phyloP scores from a whole-genome alignment of 1,284 basidiomycete species.

The Puccinia triticina region DNA sequence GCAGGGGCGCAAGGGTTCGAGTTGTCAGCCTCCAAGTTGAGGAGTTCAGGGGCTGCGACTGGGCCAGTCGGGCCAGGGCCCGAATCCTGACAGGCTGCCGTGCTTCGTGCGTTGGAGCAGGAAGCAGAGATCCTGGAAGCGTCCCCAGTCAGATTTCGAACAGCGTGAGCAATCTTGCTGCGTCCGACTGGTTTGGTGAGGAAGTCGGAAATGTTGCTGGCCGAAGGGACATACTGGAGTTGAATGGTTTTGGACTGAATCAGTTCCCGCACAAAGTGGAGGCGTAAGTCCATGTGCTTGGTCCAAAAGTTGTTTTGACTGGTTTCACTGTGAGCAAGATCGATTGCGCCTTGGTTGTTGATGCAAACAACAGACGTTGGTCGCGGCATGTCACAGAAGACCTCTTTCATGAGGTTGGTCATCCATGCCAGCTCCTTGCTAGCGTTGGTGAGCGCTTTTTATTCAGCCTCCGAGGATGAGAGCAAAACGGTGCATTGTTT shows the following conservation, averaged over 20 bases:
- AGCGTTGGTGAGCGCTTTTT: not conserved
- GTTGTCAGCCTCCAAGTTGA: no score
- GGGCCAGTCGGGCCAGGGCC: no score
- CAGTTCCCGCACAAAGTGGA: not conserved
- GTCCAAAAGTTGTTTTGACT: not conserved
- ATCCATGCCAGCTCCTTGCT: not conserved
- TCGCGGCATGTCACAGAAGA: not conserved
- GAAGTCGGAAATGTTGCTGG: not conserved
- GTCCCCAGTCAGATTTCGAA: no score
- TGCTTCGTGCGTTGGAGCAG: no score
- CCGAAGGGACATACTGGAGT: not conserved
- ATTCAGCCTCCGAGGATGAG: not conserved
- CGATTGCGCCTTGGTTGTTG: not conserved
- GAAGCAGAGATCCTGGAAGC: no score
- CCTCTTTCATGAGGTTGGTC: not conserved
- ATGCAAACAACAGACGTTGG: not conserved
- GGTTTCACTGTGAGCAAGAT: not conserved
- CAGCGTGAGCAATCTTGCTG: no score
- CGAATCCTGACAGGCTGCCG: no score
- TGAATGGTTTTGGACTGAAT: not conserved
- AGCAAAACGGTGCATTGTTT: not conserved
- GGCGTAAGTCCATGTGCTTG: not conserved
- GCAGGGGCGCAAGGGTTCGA: no score
- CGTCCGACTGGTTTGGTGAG: not conserved
- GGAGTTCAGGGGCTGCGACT: no score